A percentile compares a stretch with the other conserved stretches of the same genome.
These are phyloP conservation scores for Penicillium sp. DNA, from an alignment of 2,329 filamentous ascomycete genomes.

Conservation along the genomic window DNA sequence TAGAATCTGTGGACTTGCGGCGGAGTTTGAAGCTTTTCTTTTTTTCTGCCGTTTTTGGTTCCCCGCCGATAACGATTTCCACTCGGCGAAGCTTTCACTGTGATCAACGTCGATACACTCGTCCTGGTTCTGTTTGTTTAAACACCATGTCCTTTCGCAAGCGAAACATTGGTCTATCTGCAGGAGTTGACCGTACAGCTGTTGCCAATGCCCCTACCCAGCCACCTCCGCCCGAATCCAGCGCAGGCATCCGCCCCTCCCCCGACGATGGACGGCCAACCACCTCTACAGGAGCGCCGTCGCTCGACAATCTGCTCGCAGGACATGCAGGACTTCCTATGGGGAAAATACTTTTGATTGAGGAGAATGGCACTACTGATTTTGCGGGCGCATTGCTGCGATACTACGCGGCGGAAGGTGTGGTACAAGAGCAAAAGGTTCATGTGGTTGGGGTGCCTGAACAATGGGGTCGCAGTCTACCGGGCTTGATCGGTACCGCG, in stretches of 20 bases:
- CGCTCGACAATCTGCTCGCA: conserved; percentile 80
- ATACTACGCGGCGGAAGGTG: conserved; percentile 90
- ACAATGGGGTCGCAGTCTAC: conserved; percentile 79
- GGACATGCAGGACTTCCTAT: conserved; percentile 84
- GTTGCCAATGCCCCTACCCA: conserved; percentile 29
- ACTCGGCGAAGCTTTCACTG: conserved; percentile 10
- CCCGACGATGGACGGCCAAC: conserved; percentile 83
- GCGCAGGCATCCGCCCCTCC: conserved; percentile 72
- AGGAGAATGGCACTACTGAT: conserved; percentile 91
- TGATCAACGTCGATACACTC: neutral
- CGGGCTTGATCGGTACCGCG: conserved; percentile 64
- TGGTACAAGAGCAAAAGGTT: conserved; percentile 86
- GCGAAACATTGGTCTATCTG: conserved; percentile 62
- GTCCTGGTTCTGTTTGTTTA: neutral
- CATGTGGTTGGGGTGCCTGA: conserved; percentile 81
- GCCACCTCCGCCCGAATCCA: conserved; percentile 34
- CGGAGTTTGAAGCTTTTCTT: conserved; percentile 32
- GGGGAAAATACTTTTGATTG: conserved; percentile 76
- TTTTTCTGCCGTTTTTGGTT: conserved; percentile 31
- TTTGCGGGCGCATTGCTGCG: conserved; percentile 81
- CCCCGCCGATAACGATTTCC: conserved; percentile 28
- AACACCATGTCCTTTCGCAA: conserved; percentile 67
- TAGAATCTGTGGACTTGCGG: conserved; percentile 21
- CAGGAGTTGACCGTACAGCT: conserved; percentile 39
- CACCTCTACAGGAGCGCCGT: conserved; percentile 87